These are phyloP conservation scores for Arthroderma sp. DNA, from an alignment of 2,329 filamentous ascomycete species.

Conservation along the genomic window DNA sequence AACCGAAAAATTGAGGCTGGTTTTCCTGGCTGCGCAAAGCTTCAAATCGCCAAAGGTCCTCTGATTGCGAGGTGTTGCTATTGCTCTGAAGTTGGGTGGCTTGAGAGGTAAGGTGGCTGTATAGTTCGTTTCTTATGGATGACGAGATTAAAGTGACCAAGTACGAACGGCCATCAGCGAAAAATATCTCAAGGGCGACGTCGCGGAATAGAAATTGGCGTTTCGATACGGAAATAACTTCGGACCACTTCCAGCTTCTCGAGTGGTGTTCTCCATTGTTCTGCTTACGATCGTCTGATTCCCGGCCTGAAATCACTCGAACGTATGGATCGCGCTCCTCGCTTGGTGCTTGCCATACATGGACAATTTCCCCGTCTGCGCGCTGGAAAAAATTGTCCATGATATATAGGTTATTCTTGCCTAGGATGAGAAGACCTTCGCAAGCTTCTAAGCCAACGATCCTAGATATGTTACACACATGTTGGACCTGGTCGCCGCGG, in stretches of 20 bases:
- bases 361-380: constrained; percentile 89
- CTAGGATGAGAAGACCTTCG: constrained; percentile 84
- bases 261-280: constrained; percentile 59
- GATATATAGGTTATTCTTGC: constrained; percentile 83
- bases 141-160: constrained; percentile 72
- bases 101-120: constrained; percentile 59
- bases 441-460: constrained; percentile 88
- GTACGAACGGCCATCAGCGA: constrained; percentile 91
- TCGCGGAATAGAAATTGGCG: constrained; percentile 89
- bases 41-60: constrained; percentile 86
- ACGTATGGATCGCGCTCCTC: constrained; percentile 94
- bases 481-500: constrained; percentile 79
- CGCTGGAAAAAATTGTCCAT: constrained; percentile 95
- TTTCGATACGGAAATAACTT: constrained; percentile 92
- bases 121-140: constrained; percentile 63
- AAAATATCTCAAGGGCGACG: constrained; percentile 94
- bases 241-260: constrained; percentile 83
- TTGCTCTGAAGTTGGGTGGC: constrained; percentile 66
- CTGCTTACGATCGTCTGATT: constrained; percentile 46
- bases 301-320: constrained; percentile 74
- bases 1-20: constrained; percentile 56
- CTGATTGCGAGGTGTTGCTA: constrained; percentile 57
- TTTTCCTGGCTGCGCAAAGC: constrained; percentile 58
- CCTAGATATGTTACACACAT: constrained; percentile 87
- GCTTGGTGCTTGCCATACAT: constrained; percentile 81